Conservation (phyloP, 164 flowering plant genomes). For the Stephania japonica region DNA sequence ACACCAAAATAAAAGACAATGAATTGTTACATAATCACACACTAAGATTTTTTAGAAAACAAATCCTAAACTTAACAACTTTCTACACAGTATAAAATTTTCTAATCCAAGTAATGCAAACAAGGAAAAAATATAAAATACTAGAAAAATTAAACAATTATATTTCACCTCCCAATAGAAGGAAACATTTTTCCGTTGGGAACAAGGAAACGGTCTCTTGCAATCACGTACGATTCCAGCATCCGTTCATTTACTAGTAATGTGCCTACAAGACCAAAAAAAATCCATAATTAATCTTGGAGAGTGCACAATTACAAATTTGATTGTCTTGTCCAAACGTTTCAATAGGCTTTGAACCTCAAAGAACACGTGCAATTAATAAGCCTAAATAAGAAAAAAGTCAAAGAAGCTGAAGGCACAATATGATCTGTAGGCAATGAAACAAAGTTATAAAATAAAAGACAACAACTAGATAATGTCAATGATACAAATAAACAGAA, state of each 20-base stretch:
- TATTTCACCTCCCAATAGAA: conserved; percentile 67
- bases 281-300: conserved; percentile 4
- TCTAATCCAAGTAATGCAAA: no score
- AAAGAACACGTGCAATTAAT: background rate
- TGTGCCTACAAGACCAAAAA: conserved; percentile 51
- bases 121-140: no score
- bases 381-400: background rate
- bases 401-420: background rate
- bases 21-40: no score
- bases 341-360: background rate
- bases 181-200: conserved; percentile 98
- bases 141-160: background rate
- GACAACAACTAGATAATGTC: no score
- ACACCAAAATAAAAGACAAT: no score
- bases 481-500: no score
- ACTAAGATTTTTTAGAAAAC: background rate
- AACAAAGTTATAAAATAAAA: no score
- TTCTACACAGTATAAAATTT: no score
- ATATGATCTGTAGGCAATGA: no score
- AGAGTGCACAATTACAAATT: background rate
- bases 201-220: conserved; percentile 85
- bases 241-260: conserved; percentile 92
- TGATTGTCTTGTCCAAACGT: background rate
- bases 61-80: no score
- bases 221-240: conserved; percentile 98